Evolutionary conservation across 768 basidiomycete species (phyloP).

Genomic region (Hebeloma cylindrosporum): DNA sequence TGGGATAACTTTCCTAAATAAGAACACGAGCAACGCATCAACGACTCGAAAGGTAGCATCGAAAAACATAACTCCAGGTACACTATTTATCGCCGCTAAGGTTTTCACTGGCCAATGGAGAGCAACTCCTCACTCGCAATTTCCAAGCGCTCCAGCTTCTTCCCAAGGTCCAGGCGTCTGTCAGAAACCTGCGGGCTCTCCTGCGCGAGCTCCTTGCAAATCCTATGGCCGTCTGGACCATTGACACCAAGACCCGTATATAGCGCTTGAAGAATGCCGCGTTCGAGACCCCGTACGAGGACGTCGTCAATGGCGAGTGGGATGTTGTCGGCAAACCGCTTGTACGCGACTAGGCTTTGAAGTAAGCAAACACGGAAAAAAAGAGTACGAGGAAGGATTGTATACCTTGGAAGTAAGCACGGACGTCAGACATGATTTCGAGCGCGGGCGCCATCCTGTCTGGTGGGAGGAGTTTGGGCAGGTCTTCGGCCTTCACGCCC

Average conservation of each 20-base stretch:
- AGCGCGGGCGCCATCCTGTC: constrained; percentile 59
- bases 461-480: constrained; percentile 49
- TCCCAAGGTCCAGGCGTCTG: constrained; percentile 46
- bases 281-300: constrained; percentile 52
- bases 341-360: constrained; percentile 49
- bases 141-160: constrained; percentile 51
- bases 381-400: not conserved
- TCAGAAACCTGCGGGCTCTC: constrained; percentile 47
- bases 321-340: constrained; percentile 57
- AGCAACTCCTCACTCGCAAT: constrained; percentile 45
- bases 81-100: not conserved
- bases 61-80: no score
- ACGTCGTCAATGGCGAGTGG: constrained; percentile 57
- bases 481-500: constrained; percentile 39
- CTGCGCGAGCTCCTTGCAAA: constrained; percentile 52
- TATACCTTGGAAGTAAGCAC: constrained; percentile 74
- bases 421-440: constrained; percentile 67
- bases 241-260: constrained; percentile 52
- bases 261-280: constrained; percentile 45
- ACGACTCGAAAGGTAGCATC: no score
- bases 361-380: not conserved
- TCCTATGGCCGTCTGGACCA: constrained; percentile 41
- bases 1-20: no score
- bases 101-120: constrained; percentile 8
- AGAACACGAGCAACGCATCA: no score